These are phyloP conservation scores for Epicoccum nigrum DNA, from an alignment of 2,329 filamentous ascomycete species.

Conservation along the genomic window DNA sequence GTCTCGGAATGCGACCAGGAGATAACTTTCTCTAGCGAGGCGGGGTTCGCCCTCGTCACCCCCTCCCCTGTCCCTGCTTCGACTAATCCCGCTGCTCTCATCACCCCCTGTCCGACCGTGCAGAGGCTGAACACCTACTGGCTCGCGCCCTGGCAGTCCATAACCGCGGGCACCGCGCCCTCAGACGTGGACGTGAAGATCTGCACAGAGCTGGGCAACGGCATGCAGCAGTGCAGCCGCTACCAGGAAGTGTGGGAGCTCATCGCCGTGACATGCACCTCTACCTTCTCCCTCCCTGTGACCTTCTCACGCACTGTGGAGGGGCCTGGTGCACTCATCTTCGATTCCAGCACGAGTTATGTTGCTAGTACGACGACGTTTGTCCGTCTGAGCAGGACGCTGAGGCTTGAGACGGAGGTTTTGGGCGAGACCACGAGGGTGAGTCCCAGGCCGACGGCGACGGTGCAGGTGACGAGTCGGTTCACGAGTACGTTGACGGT, in stretches of 20 bases:
- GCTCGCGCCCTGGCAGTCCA: constrained; percentile 52
- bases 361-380: constrained; percentile 49
- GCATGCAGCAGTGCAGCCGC: constrained; percentile 47
- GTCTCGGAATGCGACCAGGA: constrained; percentile 53
- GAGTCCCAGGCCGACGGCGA: background rate
- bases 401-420: constrained; percentile 46
- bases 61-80: constrained; percentile 38
- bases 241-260: constrained; percentile 53
- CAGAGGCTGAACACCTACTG: constrained; percentile 52
- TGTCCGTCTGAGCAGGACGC: constrained; percentile 48
- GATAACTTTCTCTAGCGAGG: constrained; percentile 55
- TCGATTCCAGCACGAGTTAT: constrained; percentile 49
- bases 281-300: constrained; percentile 44
- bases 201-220: constrained; percentile 44
- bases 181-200: constrained; percentile 51
- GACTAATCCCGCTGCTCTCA: constrained; percentile 19
- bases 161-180: constrained; percentile 47
- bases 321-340: constrained; percentile 40
- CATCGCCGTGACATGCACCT: constrained; percentile 45
- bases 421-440: constrained; percentile 44
- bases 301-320: constrained; percentile 50
- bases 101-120: constrained; percentile 49
- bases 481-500: background rate
- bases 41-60: constrained; percentile 50
- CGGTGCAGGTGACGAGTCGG: background rate